phyloP scores from a whole-genome alignment of 2,329 filamentous ascomycete genomes.

The Pseudocercospora fijiensis region DNA sequence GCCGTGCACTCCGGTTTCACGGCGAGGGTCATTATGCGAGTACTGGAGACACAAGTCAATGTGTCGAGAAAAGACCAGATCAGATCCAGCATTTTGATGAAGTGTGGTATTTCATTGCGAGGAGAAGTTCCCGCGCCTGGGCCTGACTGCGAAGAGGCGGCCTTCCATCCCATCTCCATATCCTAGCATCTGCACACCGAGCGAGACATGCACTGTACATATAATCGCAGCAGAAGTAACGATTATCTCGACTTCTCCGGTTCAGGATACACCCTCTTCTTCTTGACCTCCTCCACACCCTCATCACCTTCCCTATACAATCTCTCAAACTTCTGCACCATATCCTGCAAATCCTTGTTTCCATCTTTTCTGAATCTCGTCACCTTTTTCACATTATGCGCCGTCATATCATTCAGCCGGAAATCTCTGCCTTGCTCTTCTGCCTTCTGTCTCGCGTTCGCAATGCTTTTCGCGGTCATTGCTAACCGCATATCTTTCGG shows the following conservation, averaged over 20 bases:
- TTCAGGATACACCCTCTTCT: conserved; percentile 39
- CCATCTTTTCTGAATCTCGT: conserved; percentile 70
- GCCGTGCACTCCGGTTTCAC: no score
- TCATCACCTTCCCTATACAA: conserved; percentile 37
- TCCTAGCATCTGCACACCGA: neutral
- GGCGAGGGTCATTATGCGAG: neutral
- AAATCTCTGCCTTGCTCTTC: conserved; percentile 50
- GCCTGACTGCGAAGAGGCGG: neutral
- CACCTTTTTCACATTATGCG: conserved; percentile 78
- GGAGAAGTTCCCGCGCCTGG: neutral
- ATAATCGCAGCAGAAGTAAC: neutral
- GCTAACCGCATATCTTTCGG: conserved; percentile 92
- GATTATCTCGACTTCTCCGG: conserved; percentile 28
- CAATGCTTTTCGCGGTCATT: conserved; percentile 83
- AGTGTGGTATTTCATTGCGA: neutral
- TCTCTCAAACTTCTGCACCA: conserved; percentile 50
- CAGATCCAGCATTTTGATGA: no score
- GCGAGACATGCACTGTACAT: neutral
- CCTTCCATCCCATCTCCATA: neutral
- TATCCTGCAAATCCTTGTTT: conserved; percentile 63
- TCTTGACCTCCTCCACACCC: conserved; percentile 36
- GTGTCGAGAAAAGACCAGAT: no score
- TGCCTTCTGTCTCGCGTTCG: conserved; percentile 45
- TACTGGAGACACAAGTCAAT: neutral
- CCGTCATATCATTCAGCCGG: conserved; percentile 67